Conservation (phyloP, 164 flowering plant genomes). For the Euptelea pleiosperma region DNA sequence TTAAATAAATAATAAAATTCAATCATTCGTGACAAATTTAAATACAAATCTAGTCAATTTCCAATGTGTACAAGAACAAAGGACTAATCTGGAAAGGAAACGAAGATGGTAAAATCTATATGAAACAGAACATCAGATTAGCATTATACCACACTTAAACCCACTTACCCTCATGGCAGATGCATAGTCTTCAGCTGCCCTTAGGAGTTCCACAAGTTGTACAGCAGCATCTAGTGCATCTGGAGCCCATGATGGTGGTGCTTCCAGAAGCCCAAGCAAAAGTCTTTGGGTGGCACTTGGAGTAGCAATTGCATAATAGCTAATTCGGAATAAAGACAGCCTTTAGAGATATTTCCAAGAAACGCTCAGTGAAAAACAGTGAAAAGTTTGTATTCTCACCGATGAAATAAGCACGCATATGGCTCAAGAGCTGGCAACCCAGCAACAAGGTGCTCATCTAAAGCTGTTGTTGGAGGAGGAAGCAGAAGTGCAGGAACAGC, state of each 20-base stretch:
- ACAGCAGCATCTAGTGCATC: slow-evolving; percentile 99
- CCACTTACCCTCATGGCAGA: slow-evolving; percentile 82
- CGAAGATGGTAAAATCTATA: neutral
- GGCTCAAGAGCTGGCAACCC: slow-evolving; percentile 98
- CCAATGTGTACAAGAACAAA: too few species aligned
- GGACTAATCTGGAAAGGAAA: too few species aligned
- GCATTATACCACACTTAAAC: neutral
- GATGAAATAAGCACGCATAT: slow-evolving; percentile 90
- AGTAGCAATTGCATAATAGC: slow-evolving; percentile 93
- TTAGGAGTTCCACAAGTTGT: slow-evolving; percentile 93
- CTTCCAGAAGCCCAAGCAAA: slow-evolving; percentile 93
- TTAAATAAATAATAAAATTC: too few species aligned
- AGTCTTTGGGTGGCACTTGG: slow-evolving; percentile 98
- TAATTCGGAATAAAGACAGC: slow-evolving; percentile 20
- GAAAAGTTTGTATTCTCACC: slow-evolving; percentile 37
- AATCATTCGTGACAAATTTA: too few species aligned
- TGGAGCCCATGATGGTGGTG: slow-evolving; percentile 99
- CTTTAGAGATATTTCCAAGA: neutral
- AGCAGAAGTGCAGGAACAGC: slow-evolving; percentile 97
- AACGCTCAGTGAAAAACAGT: neutral
- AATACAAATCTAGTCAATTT: too few species aligned
- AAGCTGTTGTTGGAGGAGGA: slow-evolving; percentile 91
- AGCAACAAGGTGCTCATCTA: slow-evolving; percentile 96
- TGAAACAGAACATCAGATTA: neutral
- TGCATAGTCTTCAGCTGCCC: slow-evolving; percentile 97